Evolutionary conservation across 164 flowering plant genomes (phyloP).

Genomic region (Stephania japonica): DNA sequence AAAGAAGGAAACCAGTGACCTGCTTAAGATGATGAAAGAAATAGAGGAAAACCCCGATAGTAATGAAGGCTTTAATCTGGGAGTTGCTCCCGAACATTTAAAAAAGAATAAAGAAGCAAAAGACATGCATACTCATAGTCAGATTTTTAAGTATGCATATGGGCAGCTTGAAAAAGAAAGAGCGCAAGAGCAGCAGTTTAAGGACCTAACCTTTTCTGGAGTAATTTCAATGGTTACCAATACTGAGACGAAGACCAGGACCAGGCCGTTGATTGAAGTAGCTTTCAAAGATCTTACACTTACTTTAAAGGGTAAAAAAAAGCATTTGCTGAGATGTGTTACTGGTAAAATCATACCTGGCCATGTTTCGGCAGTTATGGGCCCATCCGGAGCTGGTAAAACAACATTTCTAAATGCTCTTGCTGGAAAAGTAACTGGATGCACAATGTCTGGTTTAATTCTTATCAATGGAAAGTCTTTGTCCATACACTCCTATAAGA

Average conservation of each 20-base stretch:
- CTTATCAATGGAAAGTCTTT: constrained; percentile 75
- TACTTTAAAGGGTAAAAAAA: constrained; percentile 74
- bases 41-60: constrained; percentile 65
- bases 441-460: constrained; percentile 57
- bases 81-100: constrained; percentile 62
- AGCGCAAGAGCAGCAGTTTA: constrained; percentile 67
- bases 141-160: constrained; percentile 95
- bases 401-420: constrained; percentile 98
- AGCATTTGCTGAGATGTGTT: constrained; percentile 74
- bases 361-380: constrained; percentile 97
- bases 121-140: constrained; percentile 75
- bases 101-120: constrained; percentile 65
- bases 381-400: constrained; percentile 99
- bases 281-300: constrained; percentile 92
- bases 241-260: constrained; percentile 54
- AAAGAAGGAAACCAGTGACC: constrained; percentile 57
- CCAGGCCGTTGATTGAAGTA: constrained; percentile 80
- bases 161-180: constrained; percentile 97
- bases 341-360: constrained; percentile 91
- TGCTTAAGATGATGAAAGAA: constrained; percentile 55
- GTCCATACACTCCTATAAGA: constrained; percentile 81
- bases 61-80: constrained; percentile 64
- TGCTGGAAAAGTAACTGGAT: constrained; percentile 75
- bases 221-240: constrained; percentile 86
- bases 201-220: constrained; percentile 81